Evolutionary conservation across 1,284 basidiomycete genomes (phyloP).

Genomic region (Boletus sp.): DNA sequence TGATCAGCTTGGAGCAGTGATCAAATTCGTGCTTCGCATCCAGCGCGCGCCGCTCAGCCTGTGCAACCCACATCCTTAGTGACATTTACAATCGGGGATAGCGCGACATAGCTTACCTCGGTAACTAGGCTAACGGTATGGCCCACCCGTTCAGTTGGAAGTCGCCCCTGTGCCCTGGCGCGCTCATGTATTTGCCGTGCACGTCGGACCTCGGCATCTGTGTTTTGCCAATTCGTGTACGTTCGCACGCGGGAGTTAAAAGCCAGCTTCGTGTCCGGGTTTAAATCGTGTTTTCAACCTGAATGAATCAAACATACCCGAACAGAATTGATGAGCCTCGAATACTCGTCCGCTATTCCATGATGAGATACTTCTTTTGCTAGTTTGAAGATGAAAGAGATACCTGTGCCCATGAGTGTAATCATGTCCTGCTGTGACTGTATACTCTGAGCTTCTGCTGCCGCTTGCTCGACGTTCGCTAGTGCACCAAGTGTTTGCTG

Average conservation of each 20-base stretch:
- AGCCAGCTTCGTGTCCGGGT: slow-evolving; percentile 55
- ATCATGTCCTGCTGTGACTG: slow-evolving; percentile 80
- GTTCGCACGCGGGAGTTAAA: slow-evolving; percentile 84
- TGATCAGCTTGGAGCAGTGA: slow-evolving; percentile 81
- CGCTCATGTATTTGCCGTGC: slow-evolving; percentile 79
- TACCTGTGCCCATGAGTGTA: slow-evolving; percentile 75
- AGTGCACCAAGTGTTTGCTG: slow-evolving; percentile 66
- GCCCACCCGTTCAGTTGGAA: slow-evolving; percentile 64
- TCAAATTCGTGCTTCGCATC: slow-evolving; percentile 89
- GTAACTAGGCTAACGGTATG: slow-evolving; percentile 72
- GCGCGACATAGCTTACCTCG: slow-evolving; percentile 51
- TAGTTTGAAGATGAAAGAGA: not conserved
- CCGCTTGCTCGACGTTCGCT: slow-evolving; percentile 70
- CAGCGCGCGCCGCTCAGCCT: slow-evolving; percentile 78
- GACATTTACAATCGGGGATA: not conserved
- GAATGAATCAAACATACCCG: slow-evolving; percentile 48
- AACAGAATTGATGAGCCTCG: slow-evolving; percentile 87
- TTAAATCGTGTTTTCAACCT: not conserved
- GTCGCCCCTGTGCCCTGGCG: slow-evolving; percentile 69
- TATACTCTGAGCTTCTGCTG: slow-evolving; percentile 65
- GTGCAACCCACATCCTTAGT: slow-evolving; percentile 1
- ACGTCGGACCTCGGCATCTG: slow-evolving; percentile 74
- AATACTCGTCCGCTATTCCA: slow-evolving; percentile 80
- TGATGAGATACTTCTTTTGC: slow-evolving; percentile 15
- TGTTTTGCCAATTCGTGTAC: slow-evolving; percentile 77